Evolutionary conservation across 805 yeast species (phyloP).

Genomic region (Komagataella mondaviorum): DNA sequence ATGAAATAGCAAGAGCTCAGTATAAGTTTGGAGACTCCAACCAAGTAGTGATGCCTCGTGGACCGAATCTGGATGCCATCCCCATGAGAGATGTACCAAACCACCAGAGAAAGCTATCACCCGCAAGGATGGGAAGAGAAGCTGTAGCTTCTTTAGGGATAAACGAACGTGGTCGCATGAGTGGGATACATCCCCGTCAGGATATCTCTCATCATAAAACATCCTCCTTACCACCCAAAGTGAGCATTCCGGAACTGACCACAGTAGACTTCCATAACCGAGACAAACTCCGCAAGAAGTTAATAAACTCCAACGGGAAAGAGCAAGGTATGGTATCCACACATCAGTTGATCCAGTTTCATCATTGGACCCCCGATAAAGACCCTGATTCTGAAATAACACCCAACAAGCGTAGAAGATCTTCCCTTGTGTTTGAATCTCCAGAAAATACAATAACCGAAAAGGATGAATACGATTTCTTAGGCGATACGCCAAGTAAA

Average conservation of each 20-base stretch:
- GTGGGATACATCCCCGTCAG: background rate
- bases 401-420: constrained; percentile 1
- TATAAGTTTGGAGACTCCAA: constrained; percentile 10
- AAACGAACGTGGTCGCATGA: background rate
- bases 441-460: background rate
- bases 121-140: constrained; percentile 60
- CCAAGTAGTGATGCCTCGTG: constrained; percentile 17
- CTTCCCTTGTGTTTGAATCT: background rate
- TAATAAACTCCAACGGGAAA: constrained; percentile 16
- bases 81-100: constrained; percentile 5
- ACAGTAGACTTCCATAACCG: constrained; percentile 12
- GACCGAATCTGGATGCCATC: constrained; percentile 4
- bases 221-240: constrained; percentile 24
- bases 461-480: background rate
- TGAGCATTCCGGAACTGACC: constrained; percentile 18
- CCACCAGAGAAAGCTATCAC: constrained; percentile 31
- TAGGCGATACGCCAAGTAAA: background rate
- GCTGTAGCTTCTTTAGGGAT: constrained; percentile 41
- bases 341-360: constrained; percentile 35
- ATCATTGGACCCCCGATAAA: constrained; percentile 30
- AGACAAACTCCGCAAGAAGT: constrained; percentile 7
- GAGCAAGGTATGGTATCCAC: constrained; percentile 2
- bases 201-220: background rate
- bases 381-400: constrained; percentile 1
- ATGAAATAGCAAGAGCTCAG: background rate